Percentiles rank a stretch among this genome's conserved stretches.
Evolutionary conservation across 805 yeast genomes (phyloP).

Genomic region (Pichia californica): DNA sequence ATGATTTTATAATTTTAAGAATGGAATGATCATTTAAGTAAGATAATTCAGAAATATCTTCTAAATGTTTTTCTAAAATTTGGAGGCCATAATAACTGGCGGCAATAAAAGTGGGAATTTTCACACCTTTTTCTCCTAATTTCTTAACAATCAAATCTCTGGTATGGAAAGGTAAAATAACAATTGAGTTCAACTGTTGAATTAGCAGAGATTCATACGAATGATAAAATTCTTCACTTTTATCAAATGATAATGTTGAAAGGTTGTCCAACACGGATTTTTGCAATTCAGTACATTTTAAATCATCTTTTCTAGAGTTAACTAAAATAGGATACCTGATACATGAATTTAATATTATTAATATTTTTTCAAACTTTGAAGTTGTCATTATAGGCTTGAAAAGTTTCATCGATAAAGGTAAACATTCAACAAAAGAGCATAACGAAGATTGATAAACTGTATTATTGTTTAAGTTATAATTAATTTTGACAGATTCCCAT

Average conservation of each 20-base stretch:
- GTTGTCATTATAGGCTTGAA: constrained; percentile 27
- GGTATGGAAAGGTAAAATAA: constrained; percentile 56
- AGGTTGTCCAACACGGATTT: constrained; percentile 47
- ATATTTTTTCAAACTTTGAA: constrained; percentile 40
- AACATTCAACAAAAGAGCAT: constrained; percentile 47
- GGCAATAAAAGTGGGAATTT: constrained; percentile 60
- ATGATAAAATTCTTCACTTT: constrained; percentile 16
- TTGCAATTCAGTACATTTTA: constrained; percentile 60
- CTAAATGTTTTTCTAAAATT: constrained; percentile 35
- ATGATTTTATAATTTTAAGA: constrained; percentile 38
- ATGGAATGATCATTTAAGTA: constrained; percentile 41
- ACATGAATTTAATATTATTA: constrained; percentile 56
- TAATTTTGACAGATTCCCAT: constrained; percentile 41
- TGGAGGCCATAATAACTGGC: constrained; percentile 44
- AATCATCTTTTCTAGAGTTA: constrained; percentile 45
- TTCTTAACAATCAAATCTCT: constrained; percentile 52
- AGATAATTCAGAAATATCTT: constrained; percentile 24
- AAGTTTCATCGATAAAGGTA: constrained; percentile 41
- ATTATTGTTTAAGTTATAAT: constrained; percentile 35
- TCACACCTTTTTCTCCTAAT: constrained; percentile 32
- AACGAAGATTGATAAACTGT: constrained; percentile 54
- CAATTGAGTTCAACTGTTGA: constrained; percentile 47
- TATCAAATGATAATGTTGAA: constrained; percentile 19
- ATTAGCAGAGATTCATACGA: constrained; percentile 40
- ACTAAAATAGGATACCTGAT: constrained; percentile 71